Base-by-base conservation (phyloP, 2,329 filamentous ascomycete genomes). In the Pseudocercospora vitis region DNA sequence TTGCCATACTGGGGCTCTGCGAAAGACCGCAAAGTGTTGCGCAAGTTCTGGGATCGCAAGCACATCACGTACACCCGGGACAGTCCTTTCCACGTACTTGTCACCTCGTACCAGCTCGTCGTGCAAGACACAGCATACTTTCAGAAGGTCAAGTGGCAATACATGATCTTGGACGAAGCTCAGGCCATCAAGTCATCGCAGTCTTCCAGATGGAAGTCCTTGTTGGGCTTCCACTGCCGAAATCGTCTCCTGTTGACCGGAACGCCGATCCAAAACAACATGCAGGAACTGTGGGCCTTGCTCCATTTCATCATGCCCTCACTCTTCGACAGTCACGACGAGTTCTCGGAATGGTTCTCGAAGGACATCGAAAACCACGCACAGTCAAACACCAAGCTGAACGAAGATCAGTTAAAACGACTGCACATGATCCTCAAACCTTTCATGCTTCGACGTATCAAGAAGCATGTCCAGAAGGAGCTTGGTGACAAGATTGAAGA, bases 241-340 rank as follows among this genome's bases (percentile, higher is more conserved):
- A 99, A 97, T 73, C 85, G 94, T 62, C 82, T 99, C 42, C 78
- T 99, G 39, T 81, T 99, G 16, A 99, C 94, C 0, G 94, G 94
- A 75, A 99, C 94, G 0, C 94, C 94, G 2, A 97, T 99, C 61
- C 94, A 99, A 73, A 99, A 99, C 77, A 99, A 97, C 79, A 99
- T 99, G 94, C 94, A 97, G 73, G 92, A 99, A 74, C 75, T 99
- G 55, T 99, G 94, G 94, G 94, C 94, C 24, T 75, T 99, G 62
- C 80, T 99, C 16, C 94, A 99, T 80, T 99, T 99, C 76, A 97
- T 97, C 76, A 97, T 99, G 94, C 94, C 94, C n/a, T 96, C 89
- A 37, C 80, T 99, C 48, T 99, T 99, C 73, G 94, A 94, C 72
- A 92, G 88, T 0, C 89, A 94, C 73, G 89, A 95, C 68, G 89